Conservation (phyloP, 192 early-diverging fungal species). For the Ambispora gerdemannii region DNA sequence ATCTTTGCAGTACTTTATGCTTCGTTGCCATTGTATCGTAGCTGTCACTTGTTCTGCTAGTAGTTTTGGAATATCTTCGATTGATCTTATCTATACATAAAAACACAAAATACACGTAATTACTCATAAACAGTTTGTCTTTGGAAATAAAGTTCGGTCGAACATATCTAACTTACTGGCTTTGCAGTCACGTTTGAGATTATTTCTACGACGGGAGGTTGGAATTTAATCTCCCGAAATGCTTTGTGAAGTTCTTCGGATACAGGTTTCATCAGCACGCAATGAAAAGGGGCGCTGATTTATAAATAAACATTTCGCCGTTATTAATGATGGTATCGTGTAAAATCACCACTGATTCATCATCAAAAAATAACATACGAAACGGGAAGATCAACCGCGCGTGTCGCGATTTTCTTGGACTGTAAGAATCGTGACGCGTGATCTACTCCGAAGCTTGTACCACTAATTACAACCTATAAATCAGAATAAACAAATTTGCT, state of each 20-base stretch:
- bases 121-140: neutral
- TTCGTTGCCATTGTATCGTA: conserved; percentile 88
- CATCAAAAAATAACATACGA: conserved; percentile 53
- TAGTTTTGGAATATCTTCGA: conserved; percentile 59
- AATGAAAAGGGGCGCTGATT: conserved; percentile 87
- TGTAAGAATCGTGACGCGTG: conserved; percentile 79
- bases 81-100: conserved; percentile 37
- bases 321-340: neutral
- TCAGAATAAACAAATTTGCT: neutral
- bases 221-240: conserved; percentile 67
- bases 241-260: conserved; percentile 68
- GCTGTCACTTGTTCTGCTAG: conserved; percentile 77
- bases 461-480: conserved; percentile 75
- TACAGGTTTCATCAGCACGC: conserved; percentile 85
- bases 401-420: conserved; percentile 73
- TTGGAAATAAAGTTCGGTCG: neutral
- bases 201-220: conserved; percentile 75
- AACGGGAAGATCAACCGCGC: conserved; percentile 86
- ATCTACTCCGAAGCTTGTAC: conserved; percentile 82
- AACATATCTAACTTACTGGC: conserved; percentile 57
- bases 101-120: neutral
- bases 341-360: too few relatives aligned
- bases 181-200: conserved; percentile 89
- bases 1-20: conserved; percentile 74
- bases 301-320: conserved; percentile 5